phyloP scores from a whole-genome alignment of 2,329 filamentous ascomycete species.

The Cercospora janseana region DNA sequence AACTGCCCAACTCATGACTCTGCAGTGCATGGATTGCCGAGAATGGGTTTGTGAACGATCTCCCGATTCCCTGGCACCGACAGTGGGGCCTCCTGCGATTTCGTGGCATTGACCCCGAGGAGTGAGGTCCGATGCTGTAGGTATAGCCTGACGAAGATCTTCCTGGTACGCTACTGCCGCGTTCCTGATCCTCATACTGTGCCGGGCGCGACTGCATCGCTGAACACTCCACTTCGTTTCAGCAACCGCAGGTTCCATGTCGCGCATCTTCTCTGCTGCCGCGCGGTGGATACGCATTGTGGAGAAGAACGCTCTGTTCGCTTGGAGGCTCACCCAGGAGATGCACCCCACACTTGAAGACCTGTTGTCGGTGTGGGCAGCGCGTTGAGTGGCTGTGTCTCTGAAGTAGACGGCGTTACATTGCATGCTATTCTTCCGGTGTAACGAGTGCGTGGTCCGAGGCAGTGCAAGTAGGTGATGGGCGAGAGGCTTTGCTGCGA shows the following conservation, averaged over 20 bases:
- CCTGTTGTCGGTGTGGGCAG: slow-evolving; percentile 6
- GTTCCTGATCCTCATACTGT: slow-evolving; percentile 37
- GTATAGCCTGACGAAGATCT: slow-evolving; percentile 6
- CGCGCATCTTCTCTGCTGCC: slow-evolving; percentile 18
- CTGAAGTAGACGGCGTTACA: slow-evolving; percentile 13
- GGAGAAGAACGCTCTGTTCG: slow-evolving; percentile 9
- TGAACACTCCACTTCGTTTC: slow-evolving; percentile 23
- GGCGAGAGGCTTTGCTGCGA: not conserved
- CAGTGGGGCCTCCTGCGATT: not conserved
- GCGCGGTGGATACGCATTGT: slow-evolving; percentile 14
- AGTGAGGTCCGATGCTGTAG: not conserved
- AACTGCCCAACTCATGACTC: too few relatives aligned
- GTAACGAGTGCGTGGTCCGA: slow-evolving; percentile 5
- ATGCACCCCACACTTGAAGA: not conserved
- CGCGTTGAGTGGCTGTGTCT: slow-evolving; percentile 6
- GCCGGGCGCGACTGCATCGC: slow-evolving; percentile 22
- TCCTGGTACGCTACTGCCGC: slow-evolving; percentile 32
- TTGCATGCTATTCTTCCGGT: not conserved
- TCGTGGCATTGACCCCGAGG: slow-evolving; percentile 3
- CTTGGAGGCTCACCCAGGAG: not conserved
- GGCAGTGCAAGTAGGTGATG: not conserved
- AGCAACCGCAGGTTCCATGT: slow-evolving; percentile 28
- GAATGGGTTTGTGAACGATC: too few relatives aligned
- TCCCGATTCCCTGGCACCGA: not conserved
- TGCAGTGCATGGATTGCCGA: too few relatives aligned